Conservation (phyloP, 768 basidiomycete species). For the Serendipita sp. region DNA sequence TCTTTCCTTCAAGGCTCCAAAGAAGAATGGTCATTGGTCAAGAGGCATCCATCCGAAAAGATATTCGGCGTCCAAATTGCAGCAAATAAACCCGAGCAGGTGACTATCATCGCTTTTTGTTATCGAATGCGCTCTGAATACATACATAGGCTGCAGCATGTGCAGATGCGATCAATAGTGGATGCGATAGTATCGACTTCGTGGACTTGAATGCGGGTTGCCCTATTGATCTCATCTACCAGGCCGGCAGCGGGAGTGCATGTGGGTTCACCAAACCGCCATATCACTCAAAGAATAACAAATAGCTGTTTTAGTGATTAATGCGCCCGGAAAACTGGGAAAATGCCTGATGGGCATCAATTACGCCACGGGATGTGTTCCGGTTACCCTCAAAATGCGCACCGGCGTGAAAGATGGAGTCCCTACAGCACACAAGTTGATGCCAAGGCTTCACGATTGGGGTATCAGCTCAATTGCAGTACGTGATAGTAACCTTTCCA, state of each 20-base stretch:
- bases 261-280: slow-evolving; percentile 22
- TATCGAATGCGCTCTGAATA: not conserved
- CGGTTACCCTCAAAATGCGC: slow-evolving; percentile 80
- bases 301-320: slow-evolving; percentile 46
- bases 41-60: slow-evolving; percentile 73
- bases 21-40: slow-evolving; percentile 88
- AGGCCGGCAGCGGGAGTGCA: slow-evolving; percentile 78
- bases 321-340: slow-evolving; percentile 64
- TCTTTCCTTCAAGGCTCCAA: slow-evolving; percentile 77
- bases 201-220: slow-evolving; percentile 95
- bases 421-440: slow-evolving; percentile 79
- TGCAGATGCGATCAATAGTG: slow-evolving; percentile 64
- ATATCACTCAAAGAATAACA: not conserved
- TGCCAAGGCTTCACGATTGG: slow-evolving; percentile 58
- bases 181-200: slow-evolving; percentile 63
- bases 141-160: slow-evolving; percentile 26
- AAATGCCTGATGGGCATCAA: slow-evolving; percentile 87
- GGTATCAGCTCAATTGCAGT: slow-evolving; percentile 26
- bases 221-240: slow-evolving; percentile 93
- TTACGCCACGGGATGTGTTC: slow-evolving; percentile 74
- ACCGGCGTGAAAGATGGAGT: slow-evolving; percentile 83
- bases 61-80: slow-evolving; percentile 89
- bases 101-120: slow-evolving; percentile 31
- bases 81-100: slow-evolving; percentile 64
- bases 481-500: slow-evolving; percentile 34